A percentile compares a stretch with the other conserved stretches of the same genome.
These are phyloP conservation scores for Carpinus viminea DNA, from an alignment of 306 rosid genomes.

Conservation along the genomic window DNA sequence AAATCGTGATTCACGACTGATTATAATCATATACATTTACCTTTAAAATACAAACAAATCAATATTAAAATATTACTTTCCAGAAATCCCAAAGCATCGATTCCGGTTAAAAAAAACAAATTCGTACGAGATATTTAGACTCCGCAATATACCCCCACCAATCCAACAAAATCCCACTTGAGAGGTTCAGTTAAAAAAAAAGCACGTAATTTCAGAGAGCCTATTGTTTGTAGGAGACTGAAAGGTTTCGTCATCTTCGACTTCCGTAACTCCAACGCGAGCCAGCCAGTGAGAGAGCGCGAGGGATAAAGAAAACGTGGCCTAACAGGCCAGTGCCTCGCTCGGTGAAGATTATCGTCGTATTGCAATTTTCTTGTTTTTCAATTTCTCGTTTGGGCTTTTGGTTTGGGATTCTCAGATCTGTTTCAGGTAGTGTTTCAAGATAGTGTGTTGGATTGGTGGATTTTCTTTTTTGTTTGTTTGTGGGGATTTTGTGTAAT, in stretches of 20 bases:
- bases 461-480: background rate
- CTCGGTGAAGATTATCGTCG: background rate
- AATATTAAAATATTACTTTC: no score
- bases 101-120: no score
- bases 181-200: background rate
- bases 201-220: background rate
- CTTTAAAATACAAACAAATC: no score
- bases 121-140: no score
- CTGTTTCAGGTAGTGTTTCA: background rate
- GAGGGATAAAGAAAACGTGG: background rate
- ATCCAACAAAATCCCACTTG: background rate
- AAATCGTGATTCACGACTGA: no score
- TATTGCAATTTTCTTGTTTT: background rate
- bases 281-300: background rate
- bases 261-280: background rate
- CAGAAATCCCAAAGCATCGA: no score
- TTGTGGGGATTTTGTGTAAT: background rate
- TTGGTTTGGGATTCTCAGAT: slow-evolving; percentile 1
- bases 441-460: background rate
- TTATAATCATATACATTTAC: no score
- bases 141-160: background rate
- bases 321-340: background rate
- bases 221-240: background rate
- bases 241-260: background rate
- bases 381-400: background rate